Evolutionary conservation across 2,329 filamentous ascomycete genomes (phyloP), one percentile per base, ranked within the genome.

Genomic region (Botrytis elliptica): DNA sequence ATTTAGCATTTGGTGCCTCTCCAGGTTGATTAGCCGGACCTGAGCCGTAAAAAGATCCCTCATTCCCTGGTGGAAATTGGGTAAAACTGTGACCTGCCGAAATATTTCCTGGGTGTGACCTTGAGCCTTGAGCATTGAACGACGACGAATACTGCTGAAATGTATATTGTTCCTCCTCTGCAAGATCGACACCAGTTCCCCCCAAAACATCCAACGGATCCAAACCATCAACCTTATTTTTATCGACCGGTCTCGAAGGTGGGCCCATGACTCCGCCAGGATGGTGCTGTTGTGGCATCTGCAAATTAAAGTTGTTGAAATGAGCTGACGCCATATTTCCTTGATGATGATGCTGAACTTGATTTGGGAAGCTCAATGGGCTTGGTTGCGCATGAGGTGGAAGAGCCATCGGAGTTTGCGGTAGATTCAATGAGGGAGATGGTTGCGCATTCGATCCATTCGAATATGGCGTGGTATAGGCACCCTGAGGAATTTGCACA

Each of bases 131-230:
- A 36, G 83, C 79, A 72, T 85, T 84, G 74, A 85, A 86, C 14
- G 86, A 86, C 71, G 85, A 83, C 63, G 88, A 87, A 80, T 90
- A 91, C 73, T 90, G 85, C 74, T 89, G 90, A 63, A 93, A 91
- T 82, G 96, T 86, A 77, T 90, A 93, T 78, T 94, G 93, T 80
- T 97, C 93, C 82, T 97, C 95, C 76, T 94, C 94, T 74, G 92
- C 90, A 65, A 97, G 83, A 84, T 97, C 93, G 76, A 98, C 94
- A 68, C 94, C 94, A 25, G 94, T 95, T 29, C 92, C 93, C 29
- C 91, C 91, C 72, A 97, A 83, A 69, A 94, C 92, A 83, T 98
- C 95, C 77, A 92, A 93, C 64, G 95, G 88, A 79, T 97, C 93
- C 78, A 95, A 85, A 72, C 87, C 86, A 76, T 90, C 93, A 20